A percentile compares a stretch with the other conserved stretches of the same genome.
Evolutionary conservation across 257 asterid species (phyloP).

Genomic region (Solanum habrochaites): DNA sequence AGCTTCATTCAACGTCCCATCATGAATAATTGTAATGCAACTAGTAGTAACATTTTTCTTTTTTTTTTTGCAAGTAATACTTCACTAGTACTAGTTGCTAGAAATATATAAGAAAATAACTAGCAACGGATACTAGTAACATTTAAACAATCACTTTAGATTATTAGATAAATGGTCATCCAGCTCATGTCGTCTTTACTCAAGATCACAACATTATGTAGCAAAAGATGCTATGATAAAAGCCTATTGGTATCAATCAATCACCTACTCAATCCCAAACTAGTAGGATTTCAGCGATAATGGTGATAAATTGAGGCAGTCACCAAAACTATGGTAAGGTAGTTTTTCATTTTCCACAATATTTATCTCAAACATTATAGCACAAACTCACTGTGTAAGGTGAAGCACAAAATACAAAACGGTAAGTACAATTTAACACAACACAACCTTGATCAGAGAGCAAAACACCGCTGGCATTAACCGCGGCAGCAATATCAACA

Average conservation of each 20-base stretch:
- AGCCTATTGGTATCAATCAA: neutral
- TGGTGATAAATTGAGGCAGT: neutral
- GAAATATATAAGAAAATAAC: neutral
- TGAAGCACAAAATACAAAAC: neutral
- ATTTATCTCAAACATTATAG: neutral
- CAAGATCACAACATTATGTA: neutral
- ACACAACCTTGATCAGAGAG: constrained; percentile 84
- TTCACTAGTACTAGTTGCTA: neutral
- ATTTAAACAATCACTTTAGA: neutral
- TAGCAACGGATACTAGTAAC: neutral
- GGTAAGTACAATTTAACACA: neutral
- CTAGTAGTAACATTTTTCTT: neutral
- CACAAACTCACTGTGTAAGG: neutral
- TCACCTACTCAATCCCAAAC: neutral
- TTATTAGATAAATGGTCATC: neutral
- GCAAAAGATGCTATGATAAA: neutral
- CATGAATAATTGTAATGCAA: neutral
- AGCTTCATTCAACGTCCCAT: neutral
- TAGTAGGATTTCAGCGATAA: neutral
- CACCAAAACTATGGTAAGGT: neutral
- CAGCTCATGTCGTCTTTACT: neutral
- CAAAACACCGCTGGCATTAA: constrained; percentile 77
- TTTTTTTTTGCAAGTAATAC: neutral
- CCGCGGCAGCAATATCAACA: constrained; percentile 81
- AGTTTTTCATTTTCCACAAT: neutral